These are phyloP conservation scores for Sanghuangporus baumii DNA, from an alignment of 1,284 basidiomycete species.

Conservation along the genomic window DNA sequence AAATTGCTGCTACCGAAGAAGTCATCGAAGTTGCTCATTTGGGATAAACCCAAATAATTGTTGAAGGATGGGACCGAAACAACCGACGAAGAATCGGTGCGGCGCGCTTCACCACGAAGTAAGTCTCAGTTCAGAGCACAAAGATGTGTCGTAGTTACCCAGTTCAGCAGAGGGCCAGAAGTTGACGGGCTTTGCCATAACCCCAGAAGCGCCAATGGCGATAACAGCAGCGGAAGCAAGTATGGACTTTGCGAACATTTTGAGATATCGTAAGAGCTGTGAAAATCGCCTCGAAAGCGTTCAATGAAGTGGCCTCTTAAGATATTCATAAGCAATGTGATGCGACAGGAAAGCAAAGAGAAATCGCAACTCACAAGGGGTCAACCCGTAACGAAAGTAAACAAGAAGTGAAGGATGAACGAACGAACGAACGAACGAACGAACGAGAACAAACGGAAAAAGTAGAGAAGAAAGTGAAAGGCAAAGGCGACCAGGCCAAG, in stretches of 20 bases:
- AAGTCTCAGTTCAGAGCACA: neutral
- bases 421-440: constrained; percentile 1
- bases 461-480: constrained; percentile 3
- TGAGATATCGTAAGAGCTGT: neutral
- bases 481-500: constrained; percentile 19
- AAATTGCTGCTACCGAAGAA: constrained; percentile 23
- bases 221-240: constrained; percentile 16
- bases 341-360: neutral
- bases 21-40: constrained; percentile 22
- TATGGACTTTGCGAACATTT: constrained; percentile 21
- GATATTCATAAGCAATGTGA: neutral
- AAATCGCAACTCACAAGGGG: constrained; percentile 6
- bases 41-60: constrained; percentile 19
- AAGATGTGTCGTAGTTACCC: neutral
- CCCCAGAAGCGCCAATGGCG: constrained; percentile 15
- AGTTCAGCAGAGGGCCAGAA: constrained; percentile 4
- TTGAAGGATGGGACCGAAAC: constrained; percentile 17
- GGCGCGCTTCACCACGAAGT: neutral
- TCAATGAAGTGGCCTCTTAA: neutral
- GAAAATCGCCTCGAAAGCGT: constrained; percentile 2
- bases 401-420: constrained; percentile 3
- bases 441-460: constrained; percentile 1
- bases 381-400: constrained; percentile 14
- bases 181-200: constrained; percentile 17
- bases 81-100: neutral